phyloP scores from a whole-genome alignment of 2,329 filamentous ascomycete genomes.

The Cladophialophora bantiana region DNA sequence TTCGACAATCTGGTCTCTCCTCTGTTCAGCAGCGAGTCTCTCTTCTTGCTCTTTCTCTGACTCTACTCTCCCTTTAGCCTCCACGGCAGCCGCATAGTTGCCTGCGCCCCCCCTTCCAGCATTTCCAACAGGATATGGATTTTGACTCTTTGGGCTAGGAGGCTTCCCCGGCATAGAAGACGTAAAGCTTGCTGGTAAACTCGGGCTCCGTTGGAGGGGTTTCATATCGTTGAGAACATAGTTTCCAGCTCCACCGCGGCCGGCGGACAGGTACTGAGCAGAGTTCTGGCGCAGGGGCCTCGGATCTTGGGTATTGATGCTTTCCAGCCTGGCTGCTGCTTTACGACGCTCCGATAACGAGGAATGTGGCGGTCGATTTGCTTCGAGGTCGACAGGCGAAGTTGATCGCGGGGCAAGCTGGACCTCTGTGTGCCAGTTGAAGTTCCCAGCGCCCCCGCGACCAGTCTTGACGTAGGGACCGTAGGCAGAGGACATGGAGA shows the following conservation, averaged over 20 bases:
- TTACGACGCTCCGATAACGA: slow-evolving; percentile 36
- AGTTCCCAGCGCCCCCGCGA: slow-evolving; percentile 71
- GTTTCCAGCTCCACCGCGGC: slow-evolving; percentile 39
- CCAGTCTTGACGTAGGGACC: slow-evolving; percentile 59
- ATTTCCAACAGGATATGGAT: slow-evolving; percentile 33
- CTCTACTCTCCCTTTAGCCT: slow-evolving; percentile 25
- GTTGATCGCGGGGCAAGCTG: slow-evolving; percentile 22
- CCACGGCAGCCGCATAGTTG: slow-evolving; percentile 55
- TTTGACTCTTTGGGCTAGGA: slow-evolving; percentile 15
- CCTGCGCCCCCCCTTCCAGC: slow-evolving; percentile 68
- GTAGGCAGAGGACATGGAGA: slow-evolving; percentile 41
- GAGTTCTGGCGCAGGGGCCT: slow-evolving; percentile 31
- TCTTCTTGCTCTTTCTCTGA: slow-evolving; percentile 30
- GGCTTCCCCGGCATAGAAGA: slow-evolving; percentile 2
- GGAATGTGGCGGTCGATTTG: slow-evolving; percentile 44
- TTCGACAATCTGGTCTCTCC: slow-evolving; percentile 34
- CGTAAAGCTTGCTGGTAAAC: slow-evolving; percentile 25
- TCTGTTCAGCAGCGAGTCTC: slow-evolving; percentile 32
- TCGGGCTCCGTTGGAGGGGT: slow-evolving; percentile 26
- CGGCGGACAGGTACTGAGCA: slow-evolving; percentile 31
- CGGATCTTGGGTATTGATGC: slow-evolving; percentile 35
- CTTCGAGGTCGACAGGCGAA: slow-evolving; percentile 53
- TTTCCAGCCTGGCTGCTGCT: slow-evolving; percentile 35
- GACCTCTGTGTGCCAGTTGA: slow-evolving; percentile 56
- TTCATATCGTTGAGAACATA: slow-evolving; percentile 28